These are phyloP conservation scores for Hypoxylon sp. DNA, from an alignment of 2,329 filamentous ascomycete species.

Conservation along the genomic window DNA sequence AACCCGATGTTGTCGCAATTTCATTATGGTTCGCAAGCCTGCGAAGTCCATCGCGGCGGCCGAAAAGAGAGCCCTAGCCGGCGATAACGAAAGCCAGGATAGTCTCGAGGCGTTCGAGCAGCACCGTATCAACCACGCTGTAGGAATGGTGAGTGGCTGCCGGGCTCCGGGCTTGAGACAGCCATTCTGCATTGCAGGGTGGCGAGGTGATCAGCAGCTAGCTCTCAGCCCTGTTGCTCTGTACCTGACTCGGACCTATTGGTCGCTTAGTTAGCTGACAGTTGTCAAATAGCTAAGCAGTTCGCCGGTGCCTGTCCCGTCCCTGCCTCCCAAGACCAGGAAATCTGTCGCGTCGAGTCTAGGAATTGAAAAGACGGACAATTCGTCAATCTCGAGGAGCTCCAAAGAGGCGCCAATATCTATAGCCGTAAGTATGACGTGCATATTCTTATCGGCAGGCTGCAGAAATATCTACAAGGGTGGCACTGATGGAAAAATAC, in stretches of 20 bases:
- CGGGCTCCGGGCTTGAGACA: not conserved
- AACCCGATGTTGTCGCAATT: slow-evolving; percentile 6
- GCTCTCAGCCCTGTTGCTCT: not conserved
- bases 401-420: not conserved
- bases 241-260: slow-evolving; percentile 8
- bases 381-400: not conserved
- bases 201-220: slow-evolving; percentile 14
- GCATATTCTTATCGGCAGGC: slow-evolving; percentile 7
- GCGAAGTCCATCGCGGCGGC: slow-evolving; percentile 29
- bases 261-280: slow-evolving; percentile 8
- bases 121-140: slow-evolving; percentile 36
- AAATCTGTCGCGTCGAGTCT: not conserved
- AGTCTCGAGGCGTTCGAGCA: slow-evolving; percentile 39
- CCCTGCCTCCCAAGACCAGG: slow-evolving; percentile 16
- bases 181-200: slow-evolving; percentile 6
- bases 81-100: slow-evolving; percentile 43
- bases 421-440: slow-evolving; percentile 25
- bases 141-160: slow-evolving; percentile 42
- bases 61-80: slow-evolving; percentile 29
- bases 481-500: slow-evolving; percentile 41
- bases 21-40: slow-evolving; percentile 32
- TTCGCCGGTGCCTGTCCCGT: slow-evolving; percentile 24
- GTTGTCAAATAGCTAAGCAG: slow-evolving; percentile 31
- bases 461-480: slow-evolving; percentile 32
- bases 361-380: slow-evolving; percentile 5